Base-by-base conservation (phyloP, 192 early-diverging fungal genomes). In the Backusella liffmaniae region DNA sequence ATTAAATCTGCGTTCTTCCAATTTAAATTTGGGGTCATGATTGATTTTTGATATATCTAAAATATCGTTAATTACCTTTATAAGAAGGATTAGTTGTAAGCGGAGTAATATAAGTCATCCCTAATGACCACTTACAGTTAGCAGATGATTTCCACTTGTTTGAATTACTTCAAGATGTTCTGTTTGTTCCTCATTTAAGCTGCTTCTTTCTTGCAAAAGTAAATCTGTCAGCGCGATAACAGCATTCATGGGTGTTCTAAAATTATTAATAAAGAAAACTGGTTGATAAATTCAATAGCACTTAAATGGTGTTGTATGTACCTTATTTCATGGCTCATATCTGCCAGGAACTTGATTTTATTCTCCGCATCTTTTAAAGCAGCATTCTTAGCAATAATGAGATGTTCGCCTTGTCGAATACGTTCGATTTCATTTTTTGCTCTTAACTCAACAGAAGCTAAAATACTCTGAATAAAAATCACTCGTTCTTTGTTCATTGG, bases 311-410 rank as follows among this genome's bases (percentile, higher is more conserved):
- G 8, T 39, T 18, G 21, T 13, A 73, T 37, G n/a, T 81, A 82
- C 86, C 86, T 79, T 42, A 88, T 88, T 72, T 88, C 86, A 74
- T 88, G 86, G 12, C 83, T 84, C 86, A 88, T 88, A 44, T 88
- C 84, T 7, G 86, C 86, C 76, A 88, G 75, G 72, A 88, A 88
- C 34, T 86, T 86, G 30, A 84, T 88, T 76, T 88, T 88, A 44
- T 84, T 86, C 62, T 88, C 85, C 35, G 86, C 86, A 12, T 82
- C 85, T 32, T 80, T 77, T 68, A 83, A 76, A 30, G 86, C 86
- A 37, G 81, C 82, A 70, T 88, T 83, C 21, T 84, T 78, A 1
- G 83, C 82, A 39, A 73, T 76, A 13, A 84, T 75, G 0, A 88
- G 72, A 44, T 82, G 78, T 26, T 83, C 80, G 37, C 79, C 79